A percentile compares a stretch with the other conserved stretches of the same genome.
Evolutionary conservation across 1,284 basidiomycete species (phyloP).

Genomic region (Chalciporus sp.): DNA sequence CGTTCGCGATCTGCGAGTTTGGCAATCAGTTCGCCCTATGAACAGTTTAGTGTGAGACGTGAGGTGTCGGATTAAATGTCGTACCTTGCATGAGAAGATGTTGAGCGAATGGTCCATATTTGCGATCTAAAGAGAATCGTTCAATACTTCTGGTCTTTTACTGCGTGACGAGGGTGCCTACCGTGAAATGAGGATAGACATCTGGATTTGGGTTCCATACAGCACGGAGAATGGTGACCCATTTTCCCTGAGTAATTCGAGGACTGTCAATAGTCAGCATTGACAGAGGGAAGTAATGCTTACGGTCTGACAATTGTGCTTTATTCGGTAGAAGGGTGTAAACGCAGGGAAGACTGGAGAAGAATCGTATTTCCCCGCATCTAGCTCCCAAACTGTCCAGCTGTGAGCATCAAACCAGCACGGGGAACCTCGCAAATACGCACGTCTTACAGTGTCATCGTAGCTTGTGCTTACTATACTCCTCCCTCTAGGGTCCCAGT

Average conservation of each 20-base stretch:
- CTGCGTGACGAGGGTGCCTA: conserved; percentile 28
- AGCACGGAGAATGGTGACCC: conserved; percentile 74
- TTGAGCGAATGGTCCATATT: conserved; percentile 78
- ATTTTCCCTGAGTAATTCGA: conserved; percentile 59
- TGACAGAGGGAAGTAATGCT: conserved; percentile 15
- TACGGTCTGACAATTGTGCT: conserved; percentile 79
- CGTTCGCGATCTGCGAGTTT: conserved; percentile 56
- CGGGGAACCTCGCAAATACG: conserved; percentile 23
- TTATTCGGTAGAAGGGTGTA: conserved; percentile 60
- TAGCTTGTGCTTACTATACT: conserved; percentile 80
- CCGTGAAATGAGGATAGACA: conserved; percentile 79
- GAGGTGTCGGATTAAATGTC: conserved; percentile 4
- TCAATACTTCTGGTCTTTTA: not conserved
- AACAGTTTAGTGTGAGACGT: not conserved
- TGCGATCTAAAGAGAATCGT: conserved; percentile 53
- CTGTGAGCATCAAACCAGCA: conserved; percentile 14
- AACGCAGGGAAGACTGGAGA: conserved; percentile 55
- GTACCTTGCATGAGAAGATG: conserved; percentile 69
- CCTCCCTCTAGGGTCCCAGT: conserved; percentile 78
- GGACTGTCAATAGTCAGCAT: not conserved
- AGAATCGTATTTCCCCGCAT: conserved; percentile 47
- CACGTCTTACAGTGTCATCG: conserved; percentile 72
- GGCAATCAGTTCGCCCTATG: conserved; percentile 66
- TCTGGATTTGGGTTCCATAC: conserved; percentile 78
- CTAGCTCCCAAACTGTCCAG: conserved; percentile 69